Conservation (phyloP, 371 early-diverging fungal genomes). For the Syncephalis plumigaleata region DNA sequence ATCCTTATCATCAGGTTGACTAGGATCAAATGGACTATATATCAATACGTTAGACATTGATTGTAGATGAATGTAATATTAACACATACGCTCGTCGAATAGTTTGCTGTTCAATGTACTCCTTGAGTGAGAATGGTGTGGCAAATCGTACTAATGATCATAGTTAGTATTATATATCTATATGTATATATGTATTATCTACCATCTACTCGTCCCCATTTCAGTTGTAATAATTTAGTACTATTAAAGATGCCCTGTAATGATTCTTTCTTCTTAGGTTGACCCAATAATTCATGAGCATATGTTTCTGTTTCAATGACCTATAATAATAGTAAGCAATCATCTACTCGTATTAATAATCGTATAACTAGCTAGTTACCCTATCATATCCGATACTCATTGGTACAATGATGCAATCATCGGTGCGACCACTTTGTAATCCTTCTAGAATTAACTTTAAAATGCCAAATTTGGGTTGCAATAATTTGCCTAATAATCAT, state of each 20-base stretch:
- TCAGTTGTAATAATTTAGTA: constrained; percentile 37
- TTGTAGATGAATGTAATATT: constrained; percentile 3
- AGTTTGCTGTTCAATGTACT: constrained; percentile 41
- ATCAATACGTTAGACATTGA: constrained; percentile 17
- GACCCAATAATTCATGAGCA: constrained; percentile 62
- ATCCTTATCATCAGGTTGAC: constrained; percentile 13
- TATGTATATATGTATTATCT: constrained; percentile 1
- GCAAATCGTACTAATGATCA: constrained; percentile 46
- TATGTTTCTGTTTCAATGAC: constrained; percentile 71
- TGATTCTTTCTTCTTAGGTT: constrained; percentile 69
- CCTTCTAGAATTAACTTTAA: constrained; percentile 67
- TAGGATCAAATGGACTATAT: too few species aligned
- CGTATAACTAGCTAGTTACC: constrained; percentile 6
- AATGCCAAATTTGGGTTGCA: constrained; percentile 69
- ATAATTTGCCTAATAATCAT: constrained; percentile 29
- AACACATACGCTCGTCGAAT: constrained; percentile 24
- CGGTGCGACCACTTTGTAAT: constrained; percentile 31
- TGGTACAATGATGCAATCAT: constrained; percentile 63
- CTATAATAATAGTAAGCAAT: too few species aligned
- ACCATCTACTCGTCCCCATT: constrained; percentile 61
- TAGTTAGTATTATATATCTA: constrained; percentile 1
- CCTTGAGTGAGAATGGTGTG: constrained; percentile 49
- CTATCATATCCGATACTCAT: constrained; percentile 79
- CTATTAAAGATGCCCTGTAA: constrained; percentile 41
- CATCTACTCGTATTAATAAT: background rate